Percentiles rank a stretch among this genome's conserved stretches.
Evolutionary conservation across 805 yeast genomes (phyloP).

Genomic region (Saturnispora gosingensis): DNA sequence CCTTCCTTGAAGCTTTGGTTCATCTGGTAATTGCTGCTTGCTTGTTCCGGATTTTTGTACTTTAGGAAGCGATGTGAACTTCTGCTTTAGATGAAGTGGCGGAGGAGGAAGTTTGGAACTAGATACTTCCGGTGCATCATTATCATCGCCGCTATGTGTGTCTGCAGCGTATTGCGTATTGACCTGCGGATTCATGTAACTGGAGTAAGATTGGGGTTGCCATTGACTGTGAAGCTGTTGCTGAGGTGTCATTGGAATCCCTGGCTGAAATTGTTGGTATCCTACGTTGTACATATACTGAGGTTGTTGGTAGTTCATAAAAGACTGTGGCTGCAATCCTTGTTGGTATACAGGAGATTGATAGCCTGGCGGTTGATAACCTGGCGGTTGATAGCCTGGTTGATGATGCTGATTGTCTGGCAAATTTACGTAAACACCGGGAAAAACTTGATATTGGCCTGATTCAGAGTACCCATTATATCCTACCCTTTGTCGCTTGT

Average conservation of each 20-base stretch:
- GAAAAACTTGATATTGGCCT: constrained; percentile 6
- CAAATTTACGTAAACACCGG: constrained; percentile 10
- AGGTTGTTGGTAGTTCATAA: not conserved
- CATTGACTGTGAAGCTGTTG: constrained; percentile 6
- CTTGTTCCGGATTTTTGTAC: not conserved
- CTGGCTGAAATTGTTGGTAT: not conserved
- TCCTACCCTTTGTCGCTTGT: not conserved
- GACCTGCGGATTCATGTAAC: constrained; percentile 1
- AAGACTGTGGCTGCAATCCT: not conserved
- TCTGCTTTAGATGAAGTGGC: not conserved
- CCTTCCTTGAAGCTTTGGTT: not conserved
- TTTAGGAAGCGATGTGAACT: not conserved
- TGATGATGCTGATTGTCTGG: constrained; percentile 1
- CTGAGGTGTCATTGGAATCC: not conserved
- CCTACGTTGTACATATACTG: not conserved
- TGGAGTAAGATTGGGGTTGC: constrained; percentile 6
- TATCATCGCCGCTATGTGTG: not conserved
- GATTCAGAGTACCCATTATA: not conserved
- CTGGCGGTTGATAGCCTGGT: not conserved
- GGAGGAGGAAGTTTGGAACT: constrained; percentile 4
- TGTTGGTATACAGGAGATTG: not conserved
- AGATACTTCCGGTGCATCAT: constrained; percentile 4
- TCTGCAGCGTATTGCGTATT: not conserved
- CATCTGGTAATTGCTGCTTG: not conserved
- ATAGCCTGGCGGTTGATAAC: not conserved